Evolutionary conservation across 768 basidiomycete genomes (phyloP), one percentile per base, ranked within the genome.

Genomic region (Asterophora lycoperdoides): DNA sequence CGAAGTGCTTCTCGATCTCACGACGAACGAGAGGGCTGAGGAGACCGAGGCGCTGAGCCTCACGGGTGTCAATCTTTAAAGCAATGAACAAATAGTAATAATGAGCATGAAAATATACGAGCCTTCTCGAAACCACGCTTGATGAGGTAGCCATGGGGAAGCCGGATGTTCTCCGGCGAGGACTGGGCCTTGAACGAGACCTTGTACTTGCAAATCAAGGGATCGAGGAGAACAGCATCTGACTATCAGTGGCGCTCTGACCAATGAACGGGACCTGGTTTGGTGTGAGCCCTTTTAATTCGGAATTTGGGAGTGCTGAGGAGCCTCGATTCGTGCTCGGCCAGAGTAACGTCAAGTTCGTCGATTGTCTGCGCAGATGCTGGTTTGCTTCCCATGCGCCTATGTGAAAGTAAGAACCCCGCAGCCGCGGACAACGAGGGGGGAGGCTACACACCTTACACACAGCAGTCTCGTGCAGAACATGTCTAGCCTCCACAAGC

Each of bases 1-100:
- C 91, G 60, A 98, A 95, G 80, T 97, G 94, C 77, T 94, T 94
- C 83, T 97, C 94, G 55, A 97, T 96, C 75, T 97, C 94, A 57
- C 90, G 84, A 74, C 96, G 93, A 65, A 99, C 96, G 54, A 99
- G 89, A 57, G 96, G 94, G 55, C 92, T 86, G 64, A 93, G 81
- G 48, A 94, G 79, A 79, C 94, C 94, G 36, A 93, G 84, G 58
- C 93, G 89, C 72, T 97, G 94, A 52, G 94, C 94, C 75, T 96
- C 94, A 60, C 91, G 89, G 48, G 94, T 94, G 68, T 96, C 94
- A 56, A 96, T 97, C 92, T 82, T 60, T 60, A 56, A 6, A 23
- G 23, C 23, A 30, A 59, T 8, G 29, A 33, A 42, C 35, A 18
- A 1, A 20, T 11, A 33, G 45, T 4, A 40, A 30, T 10, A 11